A percentile compares a stretch with the other conserved stretches of the same genome.
These are phyloP conservation scores for Cytauxzoon felis DNA, from an alignment of 169 alveolate species.

Conservation along the genomic window DNA sequence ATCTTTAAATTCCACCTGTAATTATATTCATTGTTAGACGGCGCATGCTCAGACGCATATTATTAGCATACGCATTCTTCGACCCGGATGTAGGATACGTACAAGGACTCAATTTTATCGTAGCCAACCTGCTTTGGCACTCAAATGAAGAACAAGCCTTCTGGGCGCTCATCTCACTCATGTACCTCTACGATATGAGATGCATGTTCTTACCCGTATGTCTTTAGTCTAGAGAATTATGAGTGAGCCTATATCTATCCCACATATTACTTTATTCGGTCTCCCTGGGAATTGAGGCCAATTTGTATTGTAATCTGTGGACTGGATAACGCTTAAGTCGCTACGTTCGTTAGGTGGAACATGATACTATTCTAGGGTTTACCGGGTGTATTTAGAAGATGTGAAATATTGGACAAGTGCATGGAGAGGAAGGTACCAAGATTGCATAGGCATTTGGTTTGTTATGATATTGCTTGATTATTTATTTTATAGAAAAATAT, in stretches of 20 bases:
- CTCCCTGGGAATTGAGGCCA: no score
- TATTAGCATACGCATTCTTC: slow-evolving; percentile 52
- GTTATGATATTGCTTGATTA: neutral
- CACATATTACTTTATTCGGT: no score
- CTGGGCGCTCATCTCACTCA: slow-evolving; percentile 61
- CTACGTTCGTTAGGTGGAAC: no score
- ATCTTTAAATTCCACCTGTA: neutral
- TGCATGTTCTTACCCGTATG: slow-evolving; percentile 67
- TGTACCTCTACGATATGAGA: slow-evolving; percentile 78
- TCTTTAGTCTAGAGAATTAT: neutral
- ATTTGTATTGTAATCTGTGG: no score
- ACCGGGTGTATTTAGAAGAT: slow-evolving; percentile 59
- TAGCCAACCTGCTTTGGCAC: slow-evolving; percentile 81
- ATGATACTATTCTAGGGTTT: slow-evolving; percentile 43
- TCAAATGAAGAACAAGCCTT: slow-evolving; percentile 78
- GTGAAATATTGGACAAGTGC: slow-evolving; percentile 49
- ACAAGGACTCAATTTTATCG: slow-evolving; percentile 84
- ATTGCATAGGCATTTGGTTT: slow-evolving; percentile 38
- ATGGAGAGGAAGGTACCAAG: slow-evolving; percentile 36
- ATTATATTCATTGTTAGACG: neutral
- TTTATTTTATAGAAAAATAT: neutral
- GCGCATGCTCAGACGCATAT: slow-evolving; percentile 43
- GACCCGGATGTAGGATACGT: slow-evolving; percentile 78
- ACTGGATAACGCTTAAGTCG: no score
- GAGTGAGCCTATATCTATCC: neutral